Evolutionary conservation across 495 filamentous ascomycete species (phyloP).

Genomic region (Penicillium bialowiezense): DNA sequence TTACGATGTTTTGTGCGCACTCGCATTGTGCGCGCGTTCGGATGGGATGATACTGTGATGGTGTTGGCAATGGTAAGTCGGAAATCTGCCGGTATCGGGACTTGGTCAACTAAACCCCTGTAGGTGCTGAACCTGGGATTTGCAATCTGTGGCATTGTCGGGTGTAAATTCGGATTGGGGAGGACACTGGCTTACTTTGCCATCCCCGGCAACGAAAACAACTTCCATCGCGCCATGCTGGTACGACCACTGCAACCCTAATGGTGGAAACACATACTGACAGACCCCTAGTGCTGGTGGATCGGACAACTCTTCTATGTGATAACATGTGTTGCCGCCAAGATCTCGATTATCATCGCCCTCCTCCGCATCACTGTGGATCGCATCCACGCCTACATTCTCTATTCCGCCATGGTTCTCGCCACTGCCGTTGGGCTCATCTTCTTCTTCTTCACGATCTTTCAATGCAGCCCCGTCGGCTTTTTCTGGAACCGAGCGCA

Average conservation of each 20-base stretch:
- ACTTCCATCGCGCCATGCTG: slow-evolving; percentile 24
- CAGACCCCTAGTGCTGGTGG: slow-evolving; percentile 26
- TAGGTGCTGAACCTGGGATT: slow-evolving; percentile 28
- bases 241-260: slow-evolving; percentile 12
- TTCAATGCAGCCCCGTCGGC: slow-evolving; percentile 32
- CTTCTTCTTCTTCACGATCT: slow-evolving; percentile 33
- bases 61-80: slow-evolving; percentile 29
- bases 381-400: slow-evolving; percentile 24
- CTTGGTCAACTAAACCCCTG: background rate
- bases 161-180: slow-evolving; percentile 30
- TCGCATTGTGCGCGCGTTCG: slow-evolving; percentile 26
- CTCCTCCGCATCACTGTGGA: slow-evolving; percentile 35
- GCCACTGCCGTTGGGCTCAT: slow-evolving; percentile 22
- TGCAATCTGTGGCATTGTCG: slow-evolving; percentile 28
- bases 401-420: slow-evolving; percentile 29
- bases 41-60: slow-evolving; percentile 34
- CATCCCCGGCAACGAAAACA: slow-evolving; percentile 4
- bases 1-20: slow-evolving; percentile 33
- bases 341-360: slow-evolving; percentile 37
- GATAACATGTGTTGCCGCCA: slow-evolving; percentile 29
- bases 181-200: slow-evolving; percentile 21
- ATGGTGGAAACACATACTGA: background rate
- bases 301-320: slow-evolving; percentile 35
- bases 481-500: slow-evolving; percentile 32
- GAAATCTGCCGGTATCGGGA: background rate